Percentiles rank a stretch among this genome's conserved stretches.
phyloP scores from a whole-genome alignment of 331 rosid genomes.

The Pyracantha coccinea region DNA sequence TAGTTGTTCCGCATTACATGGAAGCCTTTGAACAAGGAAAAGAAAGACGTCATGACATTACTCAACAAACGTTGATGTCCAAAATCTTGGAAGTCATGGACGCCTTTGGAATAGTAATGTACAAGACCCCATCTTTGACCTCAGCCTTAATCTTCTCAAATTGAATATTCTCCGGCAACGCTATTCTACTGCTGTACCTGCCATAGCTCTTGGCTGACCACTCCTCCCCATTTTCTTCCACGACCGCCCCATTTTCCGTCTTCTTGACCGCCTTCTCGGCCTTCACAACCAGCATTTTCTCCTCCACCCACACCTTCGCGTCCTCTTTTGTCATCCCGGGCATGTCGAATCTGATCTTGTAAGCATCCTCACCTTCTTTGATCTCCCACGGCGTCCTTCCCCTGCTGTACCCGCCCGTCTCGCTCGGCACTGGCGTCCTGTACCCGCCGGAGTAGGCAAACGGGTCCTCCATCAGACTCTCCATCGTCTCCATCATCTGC shows the following conservation, averaged over 20 bases:
- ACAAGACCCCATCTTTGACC: constrained; percentile 82
- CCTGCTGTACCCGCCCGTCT: constrained; percentile 34
- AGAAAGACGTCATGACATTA: not conserved
- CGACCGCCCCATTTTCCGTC: not conserved
- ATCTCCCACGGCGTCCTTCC: constrained; percentile 92
- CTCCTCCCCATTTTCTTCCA: constrained; percentile 21
- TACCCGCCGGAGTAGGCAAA: constrained; percentile 37
- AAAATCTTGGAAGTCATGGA: constrained; percentile 18
- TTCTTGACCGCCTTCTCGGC: constrained; percentile 49
- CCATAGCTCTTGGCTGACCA: constrained; percentile 86
- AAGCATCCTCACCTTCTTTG: constrained; percentile 55
- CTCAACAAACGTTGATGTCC: constrained; percentile 50
- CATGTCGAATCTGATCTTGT: constrained; percentile 89
- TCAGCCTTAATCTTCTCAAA: constrained; percentile 71
- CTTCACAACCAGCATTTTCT: constrained; percentile 67
- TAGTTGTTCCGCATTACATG: too few relatives aligned
- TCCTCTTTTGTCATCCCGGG: constrained; percentile 82
- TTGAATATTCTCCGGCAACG: constrained; percentile 62
- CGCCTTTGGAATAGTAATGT: constrained; percentile 58
- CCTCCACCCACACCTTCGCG: constrained; percentile 84
- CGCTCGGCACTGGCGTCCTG: constrained; percentile 31
- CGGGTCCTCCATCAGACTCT: constrained; percentile 70
- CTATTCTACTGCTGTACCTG: constrained; percentile 55
- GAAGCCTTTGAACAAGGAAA: not conserved
- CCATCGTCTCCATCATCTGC: constrained; percentile 90